Conservation (phyloP, 495 filamentous ascomycete genomes). For the Lichenothelia convexa region DNA sequence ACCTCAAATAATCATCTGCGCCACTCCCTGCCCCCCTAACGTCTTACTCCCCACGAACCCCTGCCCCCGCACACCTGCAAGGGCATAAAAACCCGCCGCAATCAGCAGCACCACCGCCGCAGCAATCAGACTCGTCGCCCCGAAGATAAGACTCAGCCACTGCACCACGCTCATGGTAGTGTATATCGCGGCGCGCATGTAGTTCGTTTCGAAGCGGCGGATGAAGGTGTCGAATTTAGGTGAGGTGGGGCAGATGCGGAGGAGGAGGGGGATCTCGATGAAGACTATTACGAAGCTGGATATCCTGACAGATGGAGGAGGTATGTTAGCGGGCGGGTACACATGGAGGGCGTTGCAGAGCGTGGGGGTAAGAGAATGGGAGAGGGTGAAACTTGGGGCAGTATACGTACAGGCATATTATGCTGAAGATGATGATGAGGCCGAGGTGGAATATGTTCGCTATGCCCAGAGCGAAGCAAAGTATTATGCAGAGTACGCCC, state of each 20-base stretch:
- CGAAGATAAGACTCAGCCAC: constrained; percentile 52
- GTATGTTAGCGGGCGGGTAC: neutral
- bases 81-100: constrained; percentile 61
- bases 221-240: constrained; percentile 75
- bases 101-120: constrained; percentile 66
- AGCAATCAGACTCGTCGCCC: constrained; percentile 56
- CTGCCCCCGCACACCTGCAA: constrained; percentile 79
- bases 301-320: constrained; percentile 29
- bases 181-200: constrained; percentile 92
- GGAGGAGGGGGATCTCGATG: constrained; percentile 86
- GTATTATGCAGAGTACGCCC: constrained; percentile 80
- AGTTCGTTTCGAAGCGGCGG: constrained; percentile 83
- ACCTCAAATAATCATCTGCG: constrained; percentile 94
- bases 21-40: constrained; percentile 79
- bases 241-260: constrained; percentile 96
- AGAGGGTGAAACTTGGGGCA: constrained; percentile 1
- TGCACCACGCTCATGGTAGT: constrained; percentile 59
- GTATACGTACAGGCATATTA: constrained; percentile 62
- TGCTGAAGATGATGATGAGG: constrained; percentile 51
- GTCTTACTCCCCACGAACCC: constrained; percentile 95
- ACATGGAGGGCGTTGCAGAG: neutral
- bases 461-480: constrained; percentile 89
- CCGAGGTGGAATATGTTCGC: constrained; percentile 65
- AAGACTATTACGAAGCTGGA: constrained; percentile 82
- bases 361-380: neutral